Evolutionary conservation across 441 rosid genomes (phyloP), one percentile per base, ranked within the genome.

Genomic region (Adansonia rubrostipa): DNA sequence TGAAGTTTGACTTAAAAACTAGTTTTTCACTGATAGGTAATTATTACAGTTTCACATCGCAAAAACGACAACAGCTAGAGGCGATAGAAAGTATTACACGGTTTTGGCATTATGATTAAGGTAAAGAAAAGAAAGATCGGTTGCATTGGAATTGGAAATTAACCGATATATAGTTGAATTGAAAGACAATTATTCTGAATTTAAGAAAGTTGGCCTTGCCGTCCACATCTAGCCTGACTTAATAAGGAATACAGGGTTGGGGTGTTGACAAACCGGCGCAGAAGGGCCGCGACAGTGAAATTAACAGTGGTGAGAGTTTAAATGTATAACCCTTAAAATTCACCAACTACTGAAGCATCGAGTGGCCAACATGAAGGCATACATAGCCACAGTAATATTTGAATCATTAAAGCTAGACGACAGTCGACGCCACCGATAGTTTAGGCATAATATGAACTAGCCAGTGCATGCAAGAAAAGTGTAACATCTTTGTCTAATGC

Each of bases 1-100:
- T 56, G 51, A 40, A 56, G 64, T 72, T 72, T 72, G 76, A 72
- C 76, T 72, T 72, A 40, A 72, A 56, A 72, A 56, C 64, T 56
- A 14, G 10, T 50, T 14, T 36, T 20, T 48, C 44, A 48, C 13
- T 48, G 1, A 71, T 56, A 33, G 33, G 53, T 71, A 51, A 50
- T 28, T 17, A 17, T 69, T 69, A 69, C 15, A 22, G 58, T 48
- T 22, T 33, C 62, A 33, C 15, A 71, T 53, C 62, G 36, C 15
- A 50, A 36, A 71, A 71, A 53, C 47, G 13, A n/a, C 75, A 71
- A 53, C 48, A 53, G 75, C n/a, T 42, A 53, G 54, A 53, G 28
- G 47, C 8, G 4, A 51, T 9, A 28, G 22, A 28, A 51, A 71
- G 60, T n/a, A n/a, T 14, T 28, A 53, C 62, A 71, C 48, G 75